Evolutionary conservation across 345 rosid genomes (phyloP), one percentile per base, ranked within the genome.

Genomic region (Dipteronia sinensis): DNA sequence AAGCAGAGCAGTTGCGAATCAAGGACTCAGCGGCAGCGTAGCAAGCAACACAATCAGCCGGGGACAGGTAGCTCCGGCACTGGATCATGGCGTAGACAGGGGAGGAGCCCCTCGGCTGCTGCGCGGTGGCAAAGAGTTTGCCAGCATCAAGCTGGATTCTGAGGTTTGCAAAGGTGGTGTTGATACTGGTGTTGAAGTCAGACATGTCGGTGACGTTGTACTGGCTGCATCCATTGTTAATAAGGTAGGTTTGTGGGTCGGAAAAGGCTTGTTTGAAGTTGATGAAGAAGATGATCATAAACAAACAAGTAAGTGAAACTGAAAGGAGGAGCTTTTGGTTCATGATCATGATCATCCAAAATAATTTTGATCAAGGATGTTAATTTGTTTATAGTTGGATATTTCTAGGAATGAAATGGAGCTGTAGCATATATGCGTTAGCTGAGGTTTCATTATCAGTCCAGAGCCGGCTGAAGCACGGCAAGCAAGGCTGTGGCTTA

Each of bases 41-140:
- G 77, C 88, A 87, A 27, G 85, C 80, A 25, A 75, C 10, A 73
- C 90, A 85, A 0, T 87, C 86, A 9, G 71, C 68, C 0, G 68
- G 10, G 15, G 90, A 85, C 72, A 87, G 56, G 69, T 87, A 87
- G 64, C 72, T 78, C 74, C 90, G 66, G 67, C 88, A 87, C 72
- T 87, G 88, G 17, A 77, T 67, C 90, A 87, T 74, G 55, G 69
- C 76, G 40, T 81, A 83, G 34, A 80, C 86, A 0, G 82, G 76
- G 53, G 62, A 75, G 0, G 88, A 13, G 0, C 87, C 86, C n/a
- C 22, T 65, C 0, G 79, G 63, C 58, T 73, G 80, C 58, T 80
- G 51, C 1, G 82, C 76, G n/a, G 88, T 85, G 0, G 78, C 85
- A 44, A 87, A 87, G 12, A 42, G 22, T 2, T 68, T 55, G 25